Base-by-base conservation (phyloP, 2,329 filamentous ascomycete species). In the Nothomitra cinnamomea region DNA sequence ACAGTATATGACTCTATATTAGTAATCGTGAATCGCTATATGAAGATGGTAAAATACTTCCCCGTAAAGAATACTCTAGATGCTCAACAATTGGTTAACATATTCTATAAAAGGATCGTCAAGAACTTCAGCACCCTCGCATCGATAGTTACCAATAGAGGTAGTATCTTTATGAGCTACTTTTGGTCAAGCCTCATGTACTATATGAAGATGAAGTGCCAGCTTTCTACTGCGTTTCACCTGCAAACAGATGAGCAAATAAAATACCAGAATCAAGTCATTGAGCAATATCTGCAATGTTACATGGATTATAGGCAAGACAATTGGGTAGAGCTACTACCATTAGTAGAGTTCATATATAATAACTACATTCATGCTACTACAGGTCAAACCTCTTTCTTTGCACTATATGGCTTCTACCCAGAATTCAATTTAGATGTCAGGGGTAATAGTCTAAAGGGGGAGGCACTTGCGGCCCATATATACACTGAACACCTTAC, bases 1-100 rank as follows among this genome's bases (percentile, higher is more conserved):
- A 48, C 28, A n/a, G 40, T 25, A 13, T 60, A 58, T 17, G 36
- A 60, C 25, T 48, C 28, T 15, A 61, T 60, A 40, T n/a, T 61
- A 52, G 58, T 60, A 21, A 56, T 61, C 22, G 58, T 61, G 38
- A 54, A 61, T 40, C 50, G 55, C 53, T 56, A 57, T 24, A 60
- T 49, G 2, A 61, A 60, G 42, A 54, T 54, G 17, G 32, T 13
- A 51, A 45, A 57, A 50, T 58, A 58, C 32, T 51, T 60, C 49
- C 47, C 55, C 35, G 57, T 47, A 21, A 56, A 53, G 13, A 51
- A 57, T 55, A 54, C 40, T 3, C 49, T 58, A 45, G 58, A 28
- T 2, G 52, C 51, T 52, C 47, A 56, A 50, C 21, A 58, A 38
- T 48, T 60, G 32, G 56, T 25, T 56, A 51, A 58, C 52, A 48